Evolutionary conservation across 345 rosid genomes (phyloP), one percentile per base, ranked within the genome.

Genomic region (Leavenworthia alabamica): DNA sequence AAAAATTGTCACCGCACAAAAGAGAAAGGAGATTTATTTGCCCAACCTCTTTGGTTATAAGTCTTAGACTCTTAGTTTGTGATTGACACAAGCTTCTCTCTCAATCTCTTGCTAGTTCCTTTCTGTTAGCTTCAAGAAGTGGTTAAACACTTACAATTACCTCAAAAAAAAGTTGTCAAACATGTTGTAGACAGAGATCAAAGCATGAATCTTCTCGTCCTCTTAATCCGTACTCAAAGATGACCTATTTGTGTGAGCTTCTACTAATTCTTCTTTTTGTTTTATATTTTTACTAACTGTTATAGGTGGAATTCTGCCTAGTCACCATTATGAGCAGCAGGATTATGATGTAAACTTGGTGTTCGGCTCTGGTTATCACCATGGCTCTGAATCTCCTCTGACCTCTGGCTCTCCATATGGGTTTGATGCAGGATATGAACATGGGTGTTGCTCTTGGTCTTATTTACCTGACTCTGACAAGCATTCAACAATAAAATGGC

Each of bases 391-490:
- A 39, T 64, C 73, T 69, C 66, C 22, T 52, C 60, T 24, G 1
- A 33, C 31, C 14, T 73, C 50, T 63, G 58, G 51, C 62, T 68
- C 52, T 68, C 61, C 59, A 62, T 50, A 37, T 74, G 65, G 5
- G 73, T 63, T 37, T 74, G 56, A 58, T 64, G 68, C 39, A 63
- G 52, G 52, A 60, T 63, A 3, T 68, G 66, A 63, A 55, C 56
- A 62, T 73, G 72, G 46, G 31, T 54, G 15, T 66, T 68, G 56
- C 66, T 59, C 76, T 77, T 78, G 10, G 55, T 79, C 77, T 73
- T 79, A 40, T 72, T 71, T 61, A 83, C 73, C 91, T 85, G 83
- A 60, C 66, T 74, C 75, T 74, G 65, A 74, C 42, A 62, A 75
- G 49, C 70, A 55, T 17, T 33, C 20, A 20, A 37, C 42, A 65